Evolutionary conservation across 805 yeast genomes (phyloP).

Genomic region (Wickerhamiella slavikovae): DNA sequence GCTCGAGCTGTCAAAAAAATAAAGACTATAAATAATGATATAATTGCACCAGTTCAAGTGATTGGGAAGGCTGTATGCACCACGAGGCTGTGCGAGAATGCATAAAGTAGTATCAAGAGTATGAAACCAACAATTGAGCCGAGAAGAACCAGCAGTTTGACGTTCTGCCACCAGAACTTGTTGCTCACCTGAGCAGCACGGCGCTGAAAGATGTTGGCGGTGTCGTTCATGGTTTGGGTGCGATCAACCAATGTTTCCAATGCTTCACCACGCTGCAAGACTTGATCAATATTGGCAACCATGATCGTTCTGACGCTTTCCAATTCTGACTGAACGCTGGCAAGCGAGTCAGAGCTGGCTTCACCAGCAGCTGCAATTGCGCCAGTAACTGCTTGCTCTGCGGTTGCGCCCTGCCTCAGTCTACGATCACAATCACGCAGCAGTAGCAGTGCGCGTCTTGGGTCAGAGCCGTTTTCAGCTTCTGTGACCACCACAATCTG

Average conservation of each 20-base stretch:
- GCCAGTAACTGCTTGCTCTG: background rate
- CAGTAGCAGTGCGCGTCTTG: conserved; percentile 12
- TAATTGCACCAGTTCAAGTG: no score
- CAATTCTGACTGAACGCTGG: conserved; percentile 25
- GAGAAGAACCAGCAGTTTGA: conserved; percentile 8
- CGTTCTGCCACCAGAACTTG: conserved; percentile 46
- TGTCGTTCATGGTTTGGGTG: conserved; percentile 49
- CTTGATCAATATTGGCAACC: conserved; percentile 52
- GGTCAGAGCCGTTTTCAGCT: conserved; percentile 10
- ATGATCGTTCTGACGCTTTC: conserved; percentile 45
- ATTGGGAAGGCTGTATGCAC: no score
- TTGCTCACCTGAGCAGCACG: conserved; percentile 42
- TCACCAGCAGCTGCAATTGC: background rate
- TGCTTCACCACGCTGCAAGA: conserved; percentile 61
- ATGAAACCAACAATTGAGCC: background rate
- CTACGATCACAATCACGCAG: conserved; percentile 10
- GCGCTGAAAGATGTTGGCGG: conserved; percentile 48
- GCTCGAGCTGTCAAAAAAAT: no score
- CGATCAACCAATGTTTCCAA: conserved; percentile 54
- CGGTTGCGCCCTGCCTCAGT: conserved; percentile 3
- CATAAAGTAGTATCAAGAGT: no score
- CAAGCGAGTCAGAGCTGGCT: conserved; percentile 11
- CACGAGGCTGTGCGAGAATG: no score
- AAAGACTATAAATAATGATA: no score
- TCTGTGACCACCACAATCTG: conserved; percentile 6